Evolutionary conservation across 441 rosid genomes (phyloP), one percentile per base, ranked within the genome.

Genomic region (Gossypium trilobum): DNA sequence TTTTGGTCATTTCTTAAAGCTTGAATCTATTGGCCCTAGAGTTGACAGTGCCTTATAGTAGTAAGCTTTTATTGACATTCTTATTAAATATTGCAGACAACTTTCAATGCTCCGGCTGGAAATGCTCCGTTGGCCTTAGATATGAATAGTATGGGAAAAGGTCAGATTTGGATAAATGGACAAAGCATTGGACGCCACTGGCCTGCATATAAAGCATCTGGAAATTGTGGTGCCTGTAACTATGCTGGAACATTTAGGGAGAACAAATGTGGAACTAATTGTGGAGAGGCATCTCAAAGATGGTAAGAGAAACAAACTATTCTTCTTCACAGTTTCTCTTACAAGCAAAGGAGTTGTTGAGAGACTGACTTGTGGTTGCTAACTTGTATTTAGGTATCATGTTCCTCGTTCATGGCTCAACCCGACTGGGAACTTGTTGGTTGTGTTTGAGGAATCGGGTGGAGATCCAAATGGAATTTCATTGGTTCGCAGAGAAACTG

Each of bases 81-180:
- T 73, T 80, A 48, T 70, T 27, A 72, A 57, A 44, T 54, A 73
- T 73, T 74, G 68, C 83, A 95, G 99, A 91, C 97, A 7, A 88
- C 83, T 1, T 91, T 95, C 86, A 88, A 81, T 72, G 96, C 97
- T 70, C 99, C 98, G 0, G 91, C 89, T 42, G 99, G 98, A 14
- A 78, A 85, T 73, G 59, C 92, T 0, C 99, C 98, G 0, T 70
- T 95, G 78, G 99, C 98, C 74, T 76, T 95, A 52, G 99, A 95
- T 75, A 89, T 95, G 98, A 81, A 82, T 70, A 89, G 93, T 80
- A 95, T 95, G 99, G 92, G 96, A 13, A 95, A 95, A 85, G 99
- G 99, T 67, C 99, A 92, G 79, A 82, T 88, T 51, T 95, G 99
- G 99, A 87, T 95, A 71, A 95, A 95, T 65, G 99, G 97, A 66